These are phyloP conservation scores for Scenedesmus sp. DNA, from an alignment of 163 green algal species.

Conservation along the genomic window DNA sequence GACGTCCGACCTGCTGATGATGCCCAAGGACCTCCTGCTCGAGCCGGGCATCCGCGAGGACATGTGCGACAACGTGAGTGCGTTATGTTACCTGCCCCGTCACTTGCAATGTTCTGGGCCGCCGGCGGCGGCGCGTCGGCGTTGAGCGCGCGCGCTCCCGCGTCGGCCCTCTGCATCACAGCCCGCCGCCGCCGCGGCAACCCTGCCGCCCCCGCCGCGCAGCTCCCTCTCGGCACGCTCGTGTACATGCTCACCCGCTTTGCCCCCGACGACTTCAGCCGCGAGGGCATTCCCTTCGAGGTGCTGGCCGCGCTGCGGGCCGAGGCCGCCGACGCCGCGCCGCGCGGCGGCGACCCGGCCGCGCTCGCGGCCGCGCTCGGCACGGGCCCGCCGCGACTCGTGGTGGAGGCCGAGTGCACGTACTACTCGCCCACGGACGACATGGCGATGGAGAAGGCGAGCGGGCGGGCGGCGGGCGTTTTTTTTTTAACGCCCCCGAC, in stretches of 20 bases:
- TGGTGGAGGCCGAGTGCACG: conserved; percentile 37
- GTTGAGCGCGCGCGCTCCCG: background rate
- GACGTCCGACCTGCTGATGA: conserved; percentile 89
- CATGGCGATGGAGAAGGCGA: conserved; percentile 53
- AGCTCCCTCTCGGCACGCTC: conserved; percentile 36
- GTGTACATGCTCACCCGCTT: conserved; percentile 39
- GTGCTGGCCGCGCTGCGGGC: conserved; percentile 45
- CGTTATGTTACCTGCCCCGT: background rate
- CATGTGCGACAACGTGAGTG: conserved; percentile 47
- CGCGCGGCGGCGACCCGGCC: conserved; percentile 33
- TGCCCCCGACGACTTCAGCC: conserved; percentile 59
- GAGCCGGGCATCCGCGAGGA: conserved; percentile 71
- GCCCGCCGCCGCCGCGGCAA: background rate
- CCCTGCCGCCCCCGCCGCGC: no score
- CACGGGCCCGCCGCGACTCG: conserved; percentile 51
- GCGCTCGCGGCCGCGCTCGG: conserved; percentile 2
- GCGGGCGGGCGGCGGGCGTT: background rate
- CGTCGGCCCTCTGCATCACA: background rate
- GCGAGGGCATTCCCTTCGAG: conserved; percentile 50
- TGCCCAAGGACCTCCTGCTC: conserved; percentile 84
- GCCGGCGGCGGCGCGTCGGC: no score
- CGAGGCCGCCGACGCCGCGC: no score
- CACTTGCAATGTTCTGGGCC: background rate
- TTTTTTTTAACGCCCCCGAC: no score
- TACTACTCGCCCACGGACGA: conserved; percentile 57